These are phyloP conservation scores for Diddensiella caesifluorescens DNA, from an alignment of 805 yeast species.

Conservation along the genomic window DNA sequence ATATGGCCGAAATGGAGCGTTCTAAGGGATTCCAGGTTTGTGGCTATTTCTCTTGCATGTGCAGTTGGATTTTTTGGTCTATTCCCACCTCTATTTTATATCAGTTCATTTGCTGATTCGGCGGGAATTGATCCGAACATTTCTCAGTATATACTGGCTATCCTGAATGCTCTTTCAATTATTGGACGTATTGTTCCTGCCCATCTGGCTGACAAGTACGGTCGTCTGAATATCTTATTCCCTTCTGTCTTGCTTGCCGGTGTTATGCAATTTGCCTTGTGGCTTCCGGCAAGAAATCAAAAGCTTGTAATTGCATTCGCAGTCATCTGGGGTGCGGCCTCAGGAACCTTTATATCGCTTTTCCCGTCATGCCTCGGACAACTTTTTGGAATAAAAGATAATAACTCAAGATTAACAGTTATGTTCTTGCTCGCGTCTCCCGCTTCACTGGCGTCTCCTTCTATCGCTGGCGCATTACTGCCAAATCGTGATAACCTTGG, in stretches of 20 bases:
- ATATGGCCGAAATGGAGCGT: constrained; percentile 23
- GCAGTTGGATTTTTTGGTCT: constrained; percentile 24
- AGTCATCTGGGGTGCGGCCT: constrained; percentile 34
- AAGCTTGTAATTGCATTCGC: constrained; percentile 26
- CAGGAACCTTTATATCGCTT: constrained; percentile 35
- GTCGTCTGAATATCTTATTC: constrained; percentile 39
- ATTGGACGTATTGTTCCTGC: constrained; percentile 49
- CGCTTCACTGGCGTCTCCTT: constrained; percentile 34
- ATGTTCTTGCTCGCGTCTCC: constrained; percentile 30
- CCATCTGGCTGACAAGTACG: constrained; percentile 41
- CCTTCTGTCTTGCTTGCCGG: constrained; percentile 31
- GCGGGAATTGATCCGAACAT: constrained; percentile 20
- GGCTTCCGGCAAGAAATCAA: constrained; percentile 18
- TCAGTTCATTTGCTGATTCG: constrained; percentile 26
- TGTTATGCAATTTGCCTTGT: constrained; percentile 25
- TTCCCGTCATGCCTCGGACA: constrained; percentile 35
- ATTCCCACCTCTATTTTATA: constrained; percentile 31
- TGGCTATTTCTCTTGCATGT: constrained; percentile 18
- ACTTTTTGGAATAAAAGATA: constrained; percentile 32
- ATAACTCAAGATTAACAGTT: constrained; percentile 30
- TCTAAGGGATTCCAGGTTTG: constrained; percentile 23
- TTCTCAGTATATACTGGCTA: constrained; percentile 27
- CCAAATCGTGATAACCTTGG: constrained; percentile 21
- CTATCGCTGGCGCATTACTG: constrained; percentile 34
- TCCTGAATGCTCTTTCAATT: constrained; percentile 33